These are phyloP conservation scores for Debaryomycetaceae sp. DNA, from an alignment of 1,139 yeast species.

Conservation along the genomic window DNA sequence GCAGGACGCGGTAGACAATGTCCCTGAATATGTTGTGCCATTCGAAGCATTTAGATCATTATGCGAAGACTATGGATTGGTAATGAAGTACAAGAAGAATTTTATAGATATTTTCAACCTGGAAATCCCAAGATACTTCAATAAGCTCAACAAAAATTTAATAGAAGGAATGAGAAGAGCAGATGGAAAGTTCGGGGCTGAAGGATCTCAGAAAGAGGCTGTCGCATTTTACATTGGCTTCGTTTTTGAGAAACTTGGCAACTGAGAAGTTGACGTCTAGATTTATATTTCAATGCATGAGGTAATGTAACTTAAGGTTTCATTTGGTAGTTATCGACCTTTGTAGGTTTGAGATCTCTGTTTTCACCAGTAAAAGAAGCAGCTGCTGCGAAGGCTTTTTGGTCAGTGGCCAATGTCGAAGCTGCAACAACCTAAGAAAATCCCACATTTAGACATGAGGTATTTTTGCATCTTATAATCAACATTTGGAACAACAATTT, in stretches of 20 bases:
- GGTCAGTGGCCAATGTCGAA: no score
- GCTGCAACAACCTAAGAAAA: no score
- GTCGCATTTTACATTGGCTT: constrained; percentile 85
- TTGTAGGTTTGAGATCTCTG: no score
- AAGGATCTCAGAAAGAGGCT: constrained; percentile 82
- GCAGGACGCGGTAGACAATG: constrained; percentile 92
- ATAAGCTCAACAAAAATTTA: constrained; percentile 58
- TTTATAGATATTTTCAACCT: constrained; percentile 81
- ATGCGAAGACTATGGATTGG: constrained; percentile 81
- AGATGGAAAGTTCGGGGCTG: constrained; percentile 84
- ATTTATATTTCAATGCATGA: no score
- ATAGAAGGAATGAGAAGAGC: constrained; percentile 66
- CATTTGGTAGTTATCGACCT: no score
- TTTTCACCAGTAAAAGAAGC: no score
- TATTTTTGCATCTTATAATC: no score
- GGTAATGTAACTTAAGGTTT: no score
- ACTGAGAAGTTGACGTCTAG: constrained; percentile 1
- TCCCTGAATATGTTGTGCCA: constrained; percentile 97
- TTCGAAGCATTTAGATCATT: constrained; percentile 80
- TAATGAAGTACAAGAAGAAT: constrained; percentile 67
- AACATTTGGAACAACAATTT: no score
- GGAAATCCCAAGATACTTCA: constrained; percentile 67
- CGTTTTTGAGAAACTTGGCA: constrained; percentile 61
- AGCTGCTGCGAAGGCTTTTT: no score
- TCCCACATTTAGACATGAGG: no score